phyloP scores from a whole-genome alignment of 1,284 basidiomycete species.

The Trichosporon sp. region DNA sequence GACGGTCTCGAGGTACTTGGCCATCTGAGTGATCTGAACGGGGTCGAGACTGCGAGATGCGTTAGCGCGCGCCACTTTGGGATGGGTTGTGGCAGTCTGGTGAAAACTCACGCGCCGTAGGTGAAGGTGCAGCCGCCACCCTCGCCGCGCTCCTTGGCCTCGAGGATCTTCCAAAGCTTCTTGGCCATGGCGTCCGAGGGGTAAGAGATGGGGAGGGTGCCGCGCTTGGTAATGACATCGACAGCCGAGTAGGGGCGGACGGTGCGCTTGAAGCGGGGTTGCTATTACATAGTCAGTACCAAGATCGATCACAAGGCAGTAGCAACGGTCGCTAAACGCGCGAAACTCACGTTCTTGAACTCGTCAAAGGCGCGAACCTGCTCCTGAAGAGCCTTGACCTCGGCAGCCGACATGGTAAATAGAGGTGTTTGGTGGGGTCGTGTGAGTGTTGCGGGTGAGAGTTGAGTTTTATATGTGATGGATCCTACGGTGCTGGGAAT shows the following conservation, averaged over 20 bases:
- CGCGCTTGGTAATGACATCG: slow-evolving; percentile 89
- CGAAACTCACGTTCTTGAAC: slow-evolving; percentile 79
- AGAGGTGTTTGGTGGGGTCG: not conserved
- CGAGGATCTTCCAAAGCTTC: slow-evolving; percentile 67
- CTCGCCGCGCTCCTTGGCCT: slow-evolving; percentile 47
- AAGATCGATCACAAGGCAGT: not conserved
- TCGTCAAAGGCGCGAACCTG: slow-evolving; percentile 80
- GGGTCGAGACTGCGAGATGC: slow-evolving; percentile 70
- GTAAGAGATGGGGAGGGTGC: slow-evolving; percentile 78
- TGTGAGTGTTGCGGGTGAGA: not conserved
- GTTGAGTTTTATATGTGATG: not conserved
- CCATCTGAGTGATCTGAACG: slow-evolving; percentile 94
- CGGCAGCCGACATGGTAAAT: slow-evolving; percentile 10
- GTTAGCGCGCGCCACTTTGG: too few species aligned
- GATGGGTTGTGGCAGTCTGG: not conserved
- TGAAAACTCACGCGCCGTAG: slow-evolving; percentile 88
- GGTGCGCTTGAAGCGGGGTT: slow-evolving; percentile 74
- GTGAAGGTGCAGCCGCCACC: slow-evolving; percentile 50
- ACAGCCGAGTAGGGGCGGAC: slow-evolving; percentile 87
- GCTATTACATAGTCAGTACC: slow-evolving; percentile 50
- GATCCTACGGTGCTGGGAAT: not conserved
- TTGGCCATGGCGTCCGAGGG: slow-evolving; percentile 78
- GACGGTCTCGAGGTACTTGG: slow-evolving; percentile 84
- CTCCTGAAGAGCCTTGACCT: slow-evolving; percentile 59
- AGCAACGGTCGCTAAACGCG: too few species aligned